Percentiles rank a stretch among this genome's conserved stretches.
These are phyloP conservation scores for Microbotryum lychnidis-dioicae DNA, from an alignment of 1,284 basidiomycete genomes.

Conservation along the genomic window DNA sequence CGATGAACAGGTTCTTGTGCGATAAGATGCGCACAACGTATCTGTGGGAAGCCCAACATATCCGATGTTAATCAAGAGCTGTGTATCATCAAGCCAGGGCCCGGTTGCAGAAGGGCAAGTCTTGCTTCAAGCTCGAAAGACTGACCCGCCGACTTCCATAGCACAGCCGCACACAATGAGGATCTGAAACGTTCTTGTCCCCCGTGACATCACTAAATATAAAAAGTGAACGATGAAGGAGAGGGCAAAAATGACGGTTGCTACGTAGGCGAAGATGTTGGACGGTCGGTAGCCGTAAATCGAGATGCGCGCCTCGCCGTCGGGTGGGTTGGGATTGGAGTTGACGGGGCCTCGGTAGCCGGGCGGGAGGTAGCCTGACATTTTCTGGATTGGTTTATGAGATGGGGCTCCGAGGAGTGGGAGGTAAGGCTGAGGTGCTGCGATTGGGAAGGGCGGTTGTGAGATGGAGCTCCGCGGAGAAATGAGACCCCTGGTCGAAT, in stretches of 20 bases:
- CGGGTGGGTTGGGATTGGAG: slow-evolving; percentile 28
- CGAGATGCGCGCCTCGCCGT: slow-evolving; percentile 38
- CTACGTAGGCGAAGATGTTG: slow-evolving; percentile 36
- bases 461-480: too few relatives aligned
- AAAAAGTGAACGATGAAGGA: slow-evolving; percentile 34
- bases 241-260: slow-evolving; percentile 36
- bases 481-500: too few relatives aligned
- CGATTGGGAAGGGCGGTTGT: background rate
- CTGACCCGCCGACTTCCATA: slow-evolving; percentile 7
- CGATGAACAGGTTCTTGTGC: slow-evolving; percentile 29
- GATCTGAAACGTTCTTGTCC: slow-evolving; percentile 22
- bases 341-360: slow-evolving; percentile 39
- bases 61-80: too few relatives aligned
- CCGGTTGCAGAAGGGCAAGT: background rate
- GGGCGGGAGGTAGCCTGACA: background rate
- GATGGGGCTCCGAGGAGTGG: background rate
- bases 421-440: background rate
- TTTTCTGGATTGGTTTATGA: background rate
- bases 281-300: slow-evolving; percentile 42
- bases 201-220: slow-evolving; percentile 23
- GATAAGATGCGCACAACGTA: slow-evolving; percentile 24
- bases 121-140: background rate
- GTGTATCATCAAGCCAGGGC: too few relatives aligned
- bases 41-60: slow-evolving; percentile 3
- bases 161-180: slow-evolving; percentile 26